phyloP scores from a whole-genome alignment of 169 alveolate species.

The Plasmodium fragile region DNA sequence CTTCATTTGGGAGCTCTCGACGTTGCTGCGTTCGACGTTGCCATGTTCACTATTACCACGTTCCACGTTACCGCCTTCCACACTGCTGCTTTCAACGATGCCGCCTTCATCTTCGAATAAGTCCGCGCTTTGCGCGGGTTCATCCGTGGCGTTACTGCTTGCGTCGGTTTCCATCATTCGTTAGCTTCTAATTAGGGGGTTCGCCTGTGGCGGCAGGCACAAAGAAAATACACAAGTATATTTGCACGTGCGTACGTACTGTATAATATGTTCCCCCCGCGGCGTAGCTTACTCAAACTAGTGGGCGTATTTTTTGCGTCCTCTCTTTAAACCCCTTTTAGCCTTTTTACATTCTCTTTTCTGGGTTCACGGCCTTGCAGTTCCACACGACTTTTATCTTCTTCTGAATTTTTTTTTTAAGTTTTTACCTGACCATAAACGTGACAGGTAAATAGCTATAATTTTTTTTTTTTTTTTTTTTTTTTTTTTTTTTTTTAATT shows the following conservation, averaged over 20 bases:
- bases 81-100: neutral
- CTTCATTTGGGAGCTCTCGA: slow-evolving; percentile 14
- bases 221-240: neutral
- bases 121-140: neutral
- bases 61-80: neutral
- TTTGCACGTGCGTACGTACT: neutral
- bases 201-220: neutral
- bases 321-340: neutral
- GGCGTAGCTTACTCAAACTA: neutral
- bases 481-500: neutral
- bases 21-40: neutral
- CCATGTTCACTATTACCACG: neutral
- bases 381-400: neutral
- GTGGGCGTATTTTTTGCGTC: neutral
- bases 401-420: neutral
- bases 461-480: slow-evolving; percentile 2
- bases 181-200: too few relatives aligned
- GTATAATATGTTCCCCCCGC: neutral
- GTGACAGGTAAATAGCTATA: slow-evolving; percentile 1
- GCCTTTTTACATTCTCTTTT: neutral
- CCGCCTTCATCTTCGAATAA: slow-evolving; percentile 15
- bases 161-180: neutral
- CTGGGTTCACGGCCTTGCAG: neutral
- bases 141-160: neutral
- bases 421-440: slow-evolving; percentile 7